These are phyloP conservation scores for Rhynchosporium agropyri DNA, from an alignment of 2,329 filamentous ascomycete genomes.

Conservation along the genomic window DNA sequence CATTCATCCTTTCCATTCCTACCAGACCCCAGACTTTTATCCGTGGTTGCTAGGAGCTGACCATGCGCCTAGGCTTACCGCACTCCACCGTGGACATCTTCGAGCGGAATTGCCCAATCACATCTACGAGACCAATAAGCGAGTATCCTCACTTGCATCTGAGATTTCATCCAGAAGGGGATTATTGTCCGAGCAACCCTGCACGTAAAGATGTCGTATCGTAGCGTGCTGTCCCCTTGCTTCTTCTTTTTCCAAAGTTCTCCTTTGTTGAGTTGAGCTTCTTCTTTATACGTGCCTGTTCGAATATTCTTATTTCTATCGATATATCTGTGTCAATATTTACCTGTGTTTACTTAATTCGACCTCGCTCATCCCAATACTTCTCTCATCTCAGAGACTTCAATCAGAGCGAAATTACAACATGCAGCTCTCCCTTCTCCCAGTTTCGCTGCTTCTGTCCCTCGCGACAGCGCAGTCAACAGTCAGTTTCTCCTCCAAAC, in stretches of 20 bases:
- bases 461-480: conserved; percentile 35
- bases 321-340: background rate
- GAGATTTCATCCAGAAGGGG: conserved; percentile 9
- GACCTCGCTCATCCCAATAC: background rate
- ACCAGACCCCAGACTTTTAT: conserved; percentile 13
- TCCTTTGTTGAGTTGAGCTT: background rate
- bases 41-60: conserved; percentile 15
- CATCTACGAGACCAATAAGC: background rate
- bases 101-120: conserved; percentile 22
- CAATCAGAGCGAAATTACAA: conserved; percentile 3
- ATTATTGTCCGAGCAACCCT: conserved; percentile 18
- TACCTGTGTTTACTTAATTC: conserved; percentile 8
- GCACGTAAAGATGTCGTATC: background rate
- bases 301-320: background rate
- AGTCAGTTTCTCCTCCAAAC: conserved; percentile 27
- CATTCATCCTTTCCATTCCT: background rate
- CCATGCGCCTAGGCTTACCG: conserved; percentile 13
- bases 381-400: background rate
- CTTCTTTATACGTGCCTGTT: background rate
- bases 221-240: background rate
- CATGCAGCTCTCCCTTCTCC: conserved; percentile 35
- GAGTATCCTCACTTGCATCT: conserved; percentile 2
- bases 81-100: background rate
- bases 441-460: conserved; percentile 38
- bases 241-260: background rate